phyloP scores from a whole-genome alignment of 441 rosid species.

The Viola pubescens region DNA sequence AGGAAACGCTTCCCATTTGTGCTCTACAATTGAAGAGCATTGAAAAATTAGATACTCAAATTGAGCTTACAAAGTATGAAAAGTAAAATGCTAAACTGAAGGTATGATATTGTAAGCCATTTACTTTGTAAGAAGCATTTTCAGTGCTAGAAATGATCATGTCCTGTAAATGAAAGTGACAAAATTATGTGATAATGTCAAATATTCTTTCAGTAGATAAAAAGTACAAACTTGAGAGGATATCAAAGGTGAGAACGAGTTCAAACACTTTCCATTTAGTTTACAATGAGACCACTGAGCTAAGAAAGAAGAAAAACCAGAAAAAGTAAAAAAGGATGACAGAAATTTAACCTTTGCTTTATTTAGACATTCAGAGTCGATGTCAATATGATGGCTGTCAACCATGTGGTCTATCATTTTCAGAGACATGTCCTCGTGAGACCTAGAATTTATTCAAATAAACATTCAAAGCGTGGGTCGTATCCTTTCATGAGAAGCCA shows the following conservation, averaged over 20 bases:
- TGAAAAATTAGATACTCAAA: background rate
- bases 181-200: background rate
- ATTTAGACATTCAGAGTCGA: slow-evolving; percentile 40
- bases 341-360: slow-evolving; percentile 41
- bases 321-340: slow-evolving; percentile 1
- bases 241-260: background rate
- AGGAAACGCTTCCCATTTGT: slow-evolving; percentile 4
- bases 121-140: slow-evolving; percentile 37
- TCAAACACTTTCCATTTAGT: background rate
- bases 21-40: background rate
- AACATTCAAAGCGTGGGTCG: slow-evolving; percentile 2
- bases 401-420: slow-evolving; percentile 58
- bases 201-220: background rate
- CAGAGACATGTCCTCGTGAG: slow-evolving; percentile 62
- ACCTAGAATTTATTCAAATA: slow-evolving; percentile 31
- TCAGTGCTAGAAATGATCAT: slow-evolving; percentile 49
- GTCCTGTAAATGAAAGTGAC: slow-evolving; percentile 35
- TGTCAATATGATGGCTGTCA: slow-evolving; percentile 47
- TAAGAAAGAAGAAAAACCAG: background rate
- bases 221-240: slow-evolving; percentile 9
- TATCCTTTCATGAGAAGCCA: background rate
- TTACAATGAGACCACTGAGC: background rate
- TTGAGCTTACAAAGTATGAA: background rate
- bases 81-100: background rate
- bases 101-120: slow-evolving; percentile 21